Percentiles rank a stretch among this genome's conserved stretches.
Conservation (phyloP, 2,329 filamentous ascomycete species). For the Bertia moriformis region DNA sequence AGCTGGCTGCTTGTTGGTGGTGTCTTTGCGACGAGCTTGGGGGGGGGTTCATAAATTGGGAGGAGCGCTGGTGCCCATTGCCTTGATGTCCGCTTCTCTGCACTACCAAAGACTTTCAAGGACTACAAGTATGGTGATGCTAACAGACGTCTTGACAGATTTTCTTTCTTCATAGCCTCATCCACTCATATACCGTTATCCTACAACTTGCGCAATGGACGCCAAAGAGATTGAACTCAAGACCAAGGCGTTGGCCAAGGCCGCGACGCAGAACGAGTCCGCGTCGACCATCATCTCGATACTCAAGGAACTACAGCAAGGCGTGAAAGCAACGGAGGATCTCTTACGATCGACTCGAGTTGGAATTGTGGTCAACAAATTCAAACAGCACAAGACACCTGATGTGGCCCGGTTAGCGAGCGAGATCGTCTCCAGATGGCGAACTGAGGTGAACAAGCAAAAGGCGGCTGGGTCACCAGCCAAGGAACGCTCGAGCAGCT, state of each 20-base stretch:
- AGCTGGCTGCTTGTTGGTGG: too few species aligned
- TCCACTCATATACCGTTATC: too few species aligned
- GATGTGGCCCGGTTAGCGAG: slow-evolving; percentile 37
- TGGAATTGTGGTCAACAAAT: slow-evolving; percentile 46
- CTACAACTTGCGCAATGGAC: too few species aligned
- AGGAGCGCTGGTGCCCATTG: too few species aligned
- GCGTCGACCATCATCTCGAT: slow-evolving; percentile 35
- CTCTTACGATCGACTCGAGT: slow-evolving; percentile 45
- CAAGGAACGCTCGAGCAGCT: not conserved
- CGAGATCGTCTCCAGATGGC: slow-evolving; percentile 45
- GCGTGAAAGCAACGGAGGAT: slow-evolving; percentile 44
- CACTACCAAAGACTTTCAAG: too few species aligned
- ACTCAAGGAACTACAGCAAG: slow-evolving; percentile 40
- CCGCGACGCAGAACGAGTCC: slow-evolving; percentile 36
- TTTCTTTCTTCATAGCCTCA: too few species aligned
- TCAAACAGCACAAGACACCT: slow-evolving; percentile 41
- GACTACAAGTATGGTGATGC: too few species aligned
- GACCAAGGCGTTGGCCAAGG: slow-evolving; percentile 42
- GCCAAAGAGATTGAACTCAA: slow-evolving; percentile 42
- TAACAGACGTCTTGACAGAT: too few species aligned
- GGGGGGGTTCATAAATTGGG: too few species aligned
- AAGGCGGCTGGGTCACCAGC: slow-evolving; percentile 5
- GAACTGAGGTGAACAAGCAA: slow-evolving; percentile 29
- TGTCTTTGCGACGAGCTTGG: too few species aligned
- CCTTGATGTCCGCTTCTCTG: too few species aligned